A percentile compares a stretch with the other conserved stretches of the same genome.
phyloP scores from a whole-genome alignment of 805 yeast genomes.

The Diddensiella santjacobensis region DNA sequence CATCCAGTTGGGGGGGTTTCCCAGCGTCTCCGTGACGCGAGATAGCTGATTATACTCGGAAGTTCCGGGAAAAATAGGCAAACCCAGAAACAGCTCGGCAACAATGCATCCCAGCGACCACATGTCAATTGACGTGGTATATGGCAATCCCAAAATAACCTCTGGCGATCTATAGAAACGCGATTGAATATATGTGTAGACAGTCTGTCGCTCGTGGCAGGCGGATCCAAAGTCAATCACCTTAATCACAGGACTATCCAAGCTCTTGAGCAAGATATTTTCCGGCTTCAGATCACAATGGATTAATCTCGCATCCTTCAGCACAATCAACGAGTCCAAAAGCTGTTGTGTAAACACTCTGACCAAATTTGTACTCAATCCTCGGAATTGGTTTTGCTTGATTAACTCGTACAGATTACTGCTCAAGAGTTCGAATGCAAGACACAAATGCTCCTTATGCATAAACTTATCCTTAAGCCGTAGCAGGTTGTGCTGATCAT shows the following conservation, averaged over 20 bases:
- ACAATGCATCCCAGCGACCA: conserved; percentile 96
- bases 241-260: conserved; percentile 82
- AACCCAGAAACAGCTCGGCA: conserved; percentile 84
- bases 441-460: conserved; percentile 87
- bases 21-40: conserved; percentile 78
- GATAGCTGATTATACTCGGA: conserved; percentile 88
- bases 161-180: conserved; percentile 94
- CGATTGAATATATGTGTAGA: conserved; percentile 89
- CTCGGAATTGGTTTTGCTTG: conserved; percentile 91
- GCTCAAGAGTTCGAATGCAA: conserved; percentile 85
- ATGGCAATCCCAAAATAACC: conserved; percentile 85
- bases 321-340: conserved; percentile 70
- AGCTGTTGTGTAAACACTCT: conserved; percentile 75
- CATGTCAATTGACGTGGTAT: conserved; percentile 90
- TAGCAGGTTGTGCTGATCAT: conserved; percentile 69
- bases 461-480: conserved; percentile 81
- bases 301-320: conserved; percentile 78
- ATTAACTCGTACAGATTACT: conserved; percentile 86
- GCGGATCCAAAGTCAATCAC: conserved; percentile 96
- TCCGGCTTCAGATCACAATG: conserved; percentile 98
- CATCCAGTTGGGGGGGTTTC: conserved; percentile 93
- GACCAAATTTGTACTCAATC: conserved; percentile 75
- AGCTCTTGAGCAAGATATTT: conserved; percentile 73
- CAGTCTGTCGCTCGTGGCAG: conserved; percentile 84
- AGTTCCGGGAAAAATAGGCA: conserved; percentile 92